Evolutionary conservation across 371 early-diverging fungal species (phyloP).

Genomic region (Choanephora cucurbitarum): DNA sequence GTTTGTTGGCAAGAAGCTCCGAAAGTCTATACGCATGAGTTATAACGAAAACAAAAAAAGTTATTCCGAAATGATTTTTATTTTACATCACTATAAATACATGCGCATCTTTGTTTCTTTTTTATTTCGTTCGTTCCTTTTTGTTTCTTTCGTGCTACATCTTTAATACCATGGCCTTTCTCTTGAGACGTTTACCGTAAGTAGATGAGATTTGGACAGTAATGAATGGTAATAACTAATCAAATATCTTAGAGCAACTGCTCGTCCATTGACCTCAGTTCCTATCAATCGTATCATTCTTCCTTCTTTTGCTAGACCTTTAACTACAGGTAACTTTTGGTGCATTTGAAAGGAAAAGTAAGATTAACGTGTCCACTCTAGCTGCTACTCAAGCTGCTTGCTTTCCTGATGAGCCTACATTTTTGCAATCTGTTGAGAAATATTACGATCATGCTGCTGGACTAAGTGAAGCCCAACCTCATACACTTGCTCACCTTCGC

Average conservation of each 20-base stretch:
- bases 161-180: slow-evolving; percentile 13
- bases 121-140: slow-evolving; percentile 3
- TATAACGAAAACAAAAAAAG: neutral
- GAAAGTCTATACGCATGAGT: too few species aligned
- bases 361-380: too few species aligned
- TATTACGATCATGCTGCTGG: slow-evolving; percentile 80
- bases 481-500: slow-evolving; percentile 78
- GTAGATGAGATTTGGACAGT: neutral
- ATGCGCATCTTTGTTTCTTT: slow-evolving; percentile 1
- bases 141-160: slow-evolving; percentile 5
- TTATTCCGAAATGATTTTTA: slow-evolving; percentile 1
- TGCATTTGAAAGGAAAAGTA: too few species aligned
- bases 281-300: slow-evolving; percentile 13
- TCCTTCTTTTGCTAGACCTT: slow-evolving; percentile 22
- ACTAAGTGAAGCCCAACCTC: slow-evolving; percentile 63
- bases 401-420: slow-evolving; percentile 72
- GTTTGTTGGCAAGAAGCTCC: neutral
- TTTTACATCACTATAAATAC: slow-evolving; percentile 6
- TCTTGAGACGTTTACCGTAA: slow-evolving; percentile 24
- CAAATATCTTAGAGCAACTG: neutral
- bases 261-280: slow-evolving; percentile 16
- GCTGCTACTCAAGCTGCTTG: slow-evolving; percentile 68
- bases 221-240: neutral
- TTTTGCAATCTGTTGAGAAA: slow-evolving; percentile 79
- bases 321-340: slow-evolving; percentile 41